Conservation (phyloP, 495 filamentous ascomycete genomes). For the Hyaloscypha bicolor region DNA sequence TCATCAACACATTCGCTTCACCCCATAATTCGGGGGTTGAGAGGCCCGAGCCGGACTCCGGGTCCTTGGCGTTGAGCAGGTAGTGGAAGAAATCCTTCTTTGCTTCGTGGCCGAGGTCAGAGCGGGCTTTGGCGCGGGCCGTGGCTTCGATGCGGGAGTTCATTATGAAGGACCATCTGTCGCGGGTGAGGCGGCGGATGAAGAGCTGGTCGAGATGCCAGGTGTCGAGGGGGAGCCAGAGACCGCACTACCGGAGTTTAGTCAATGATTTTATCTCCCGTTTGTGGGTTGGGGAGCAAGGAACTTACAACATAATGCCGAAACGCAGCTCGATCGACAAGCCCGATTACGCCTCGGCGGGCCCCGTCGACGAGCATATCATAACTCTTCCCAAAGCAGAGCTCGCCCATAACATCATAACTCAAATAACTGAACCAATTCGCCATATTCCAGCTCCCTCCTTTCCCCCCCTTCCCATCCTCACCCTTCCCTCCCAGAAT, state of each 20-base stretch:
- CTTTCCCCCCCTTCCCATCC: slow-evolving; percentile 38
- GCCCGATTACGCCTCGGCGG: slow-evolving; percentile 59
- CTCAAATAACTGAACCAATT: slow-evolving; percentile 67
- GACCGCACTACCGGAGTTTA: slow-evolving; percentile 44
- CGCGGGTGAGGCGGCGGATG: slow-evolving; percentile 57
- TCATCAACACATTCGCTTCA: slow-evolving; percentile 68
- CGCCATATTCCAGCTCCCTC: slow-evolving; percentile 53
- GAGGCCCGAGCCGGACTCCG: slow-evolving; percentile 66
- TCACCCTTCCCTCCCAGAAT: slow-evolving; percentile 40
- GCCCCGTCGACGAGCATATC: slow-evolving; percentile 65
- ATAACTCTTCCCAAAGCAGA: slow-evolving; percentile 72
- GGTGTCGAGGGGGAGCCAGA: slow-evolving; percentile 57
- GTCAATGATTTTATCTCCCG: no score
- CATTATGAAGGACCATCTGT: slow-evolving; percentile 55
- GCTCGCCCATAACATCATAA: slow-evolving; percentile 74
- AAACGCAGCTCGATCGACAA: slow-evolving; percentile 57
- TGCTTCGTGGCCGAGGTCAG: slow-evolving; percentile 51
- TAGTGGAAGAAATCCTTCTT: slow-evolving; percentile 68
- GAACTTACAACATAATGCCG: slow-evolving; percentile 56
- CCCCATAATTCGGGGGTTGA: slow-evolving; percentile 68
- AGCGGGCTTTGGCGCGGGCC: slow-evolving; percentile 55
- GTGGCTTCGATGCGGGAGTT: slow-evolving; percentile 57
- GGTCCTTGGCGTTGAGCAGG: slow-evolving; percentile 59
- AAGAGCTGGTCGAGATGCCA: slow-evolving; percentile 59
- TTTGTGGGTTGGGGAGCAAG: neutral